Evolutionary conservation across 495 filamentous ascomycete genomes (phyloP), one percentile per base, ranked within the genome.

Genomic region (Penicillium cinerascens): DNA sequence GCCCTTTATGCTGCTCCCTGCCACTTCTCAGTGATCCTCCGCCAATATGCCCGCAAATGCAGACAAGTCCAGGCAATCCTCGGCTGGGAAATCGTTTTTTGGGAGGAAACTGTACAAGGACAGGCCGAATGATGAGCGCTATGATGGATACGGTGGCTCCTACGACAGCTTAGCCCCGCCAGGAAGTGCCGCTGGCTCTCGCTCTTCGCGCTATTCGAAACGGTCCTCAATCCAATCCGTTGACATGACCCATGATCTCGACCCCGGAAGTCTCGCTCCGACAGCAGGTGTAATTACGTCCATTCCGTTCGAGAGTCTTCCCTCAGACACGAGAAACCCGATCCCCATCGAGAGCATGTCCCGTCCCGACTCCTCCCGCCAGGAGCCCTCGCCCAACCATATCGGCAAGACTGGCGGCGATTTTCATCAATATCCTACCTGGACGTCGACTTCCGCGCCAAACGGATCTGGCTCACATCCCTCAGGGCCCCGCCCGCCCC

Each of bases 351-450:
- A 96, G 29, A 88, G 87, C 60, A 75, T 92, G 44, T 85, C 87
- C 26, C 83, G 85, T 54, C 72, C 80, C 18, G 88, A 91, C 33
- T 80, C 80, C 33, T 80, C 80, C 22, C 79, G 84, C 52, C 82
- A 82, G 61, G 88, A 93, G 42, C 88, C 86, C 38, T 78, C 86
- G 41, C 88, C 91, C 15, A 87, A 91, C 69, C 87, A 92, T 61
- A 69, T 95, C 33, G 91, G 87, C 66, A 91, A 88, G 68, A 75
- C 78, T 45, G 83, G 81, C 18, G 78, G 77, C 42, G 92, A 97
- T 62, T 97, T 83, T 63, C 90, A 97, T 68, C 92, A 96, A 61
- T 96, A 96, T 70, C 91, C 91, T 7, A 80, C 78, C 17, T 85
- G 87, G 73, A 82, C 87, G 49, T 77, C 83, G 33, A 55, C 72